Percentiles rank a stretch among this genome's conserved stretches.
Conservation (phyloP, 352 stramenopile species). For the Phytophthora pistaciae region DNA sequence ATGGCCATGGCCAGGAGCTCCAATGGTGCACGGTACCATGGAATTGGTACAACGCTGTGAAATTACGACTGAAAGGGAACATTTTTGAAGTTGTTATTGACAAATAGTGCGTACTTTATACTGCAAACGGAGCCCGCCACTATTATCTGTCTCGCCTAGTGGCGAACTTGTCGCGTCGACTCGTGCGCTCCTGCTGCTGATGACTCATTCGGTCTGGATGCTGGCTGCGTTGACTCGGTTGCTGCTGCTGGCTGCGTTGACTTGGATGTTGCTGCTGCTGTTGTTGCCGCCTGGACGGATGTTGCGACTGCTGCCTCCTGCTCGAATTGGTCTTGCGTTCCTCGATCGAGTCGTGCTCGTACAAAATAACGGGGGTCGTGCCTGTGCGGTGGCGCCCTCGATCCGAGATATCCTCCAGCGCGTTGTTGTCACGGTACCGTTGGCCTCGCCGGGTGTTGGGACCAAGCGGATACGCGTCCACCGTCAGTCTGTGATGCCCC, state of each 20-base stretch:
- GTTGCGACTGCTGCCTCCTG: slow-evolving; percentile 16
- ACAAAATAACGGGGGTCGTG: slow-evolving; percentile 45
- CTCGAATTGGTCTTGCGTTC: slow-evolving; percentile 36
- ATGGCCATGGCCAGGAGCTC: slow-evolving; percentile 24
- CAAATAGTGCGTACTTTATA: slow-evolving; percentile 3
- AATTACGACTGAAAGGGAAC: neutral
- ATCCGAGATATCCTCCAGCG: slow-evolving; percentile 37
- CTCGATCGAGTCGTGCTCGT: slow-evolving; percentile 34
- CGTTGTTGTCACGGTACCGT: slow-evolving; percentile 6
- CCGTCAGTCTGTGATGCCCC: slow-evolving; percentile 35
- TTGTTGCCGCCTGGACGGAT: slow-evolving; percentile 11
- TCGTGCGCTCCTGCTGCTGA: slow-evolving; percentile 15
- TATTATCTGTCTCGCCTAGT: slow-evolving; percentile 32
- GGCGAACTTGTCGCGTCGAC: slow-evolving; percentile 30
- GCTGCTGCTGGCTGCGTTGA: neutral
- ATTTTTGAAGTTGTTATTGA: slow-evolving; percentile 1
- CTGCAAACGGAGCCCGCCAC: neutral
- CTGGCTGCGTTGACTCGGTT: neutral
- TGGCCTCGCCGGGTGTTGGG: slow-evolving; percentile 21
- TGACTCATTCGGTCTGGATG: slow-evolving; percentile 2
- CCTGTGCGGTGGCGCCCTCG: slow-evolving; percentile 27
- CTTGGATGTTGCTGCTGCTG: slow-evolving; percentile 1
- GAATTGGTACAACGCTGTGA: neutral
- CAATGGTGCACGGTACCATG: slow-evolving; percentile 2
- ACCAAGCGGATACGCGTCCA: slow-evolving; percentile 37